A percentile compares a stretch with the other conserved stretches of the same genome.
Conservation (phyloP, 1,284 basidiomycete species). For the Ceratobasidium sp. region DNA sequence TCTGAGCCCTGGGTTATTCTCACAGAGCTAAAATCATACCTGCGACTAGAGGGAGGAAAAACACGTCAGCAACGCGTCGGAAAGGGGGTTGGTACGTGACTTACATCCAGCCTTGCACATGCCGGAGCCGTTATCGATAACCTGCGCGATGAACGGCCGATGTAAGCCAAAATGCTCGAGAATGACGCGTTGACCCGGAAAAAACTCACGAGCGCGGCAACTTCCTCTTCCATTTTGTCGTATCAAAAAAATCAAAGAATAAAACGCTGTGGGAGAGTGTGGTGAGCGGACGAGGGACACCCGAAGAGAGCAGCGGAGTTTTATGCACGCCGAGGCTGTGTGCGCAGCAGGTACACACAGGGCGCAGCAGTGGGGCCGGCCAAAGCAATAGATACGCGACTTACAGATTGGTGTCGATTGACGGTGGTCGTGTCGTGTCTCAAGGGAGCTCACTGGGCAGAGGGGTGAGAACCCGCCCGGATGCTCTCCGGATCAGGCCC, state of each 20-base stretch:
- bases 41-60: conserved; percentile 44
- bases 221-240: conserved; percentile 53
- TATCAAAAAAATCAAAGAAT: conserved; percentile 23
- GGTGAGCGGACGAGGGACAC: background rate
- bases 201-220: conserved; percentile 53
- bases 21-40: conserved; percentile 42
- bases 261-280: conserved; percentile 18
- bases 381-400: background rate
- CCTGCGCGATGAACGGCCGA: conserved; percentile 51
- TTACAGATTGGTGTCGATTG: conserved; percentile 25
- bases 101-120: conserved; percentile 70
- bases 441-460: conserved; percentile 42
- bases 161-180: background rate
- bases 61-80: conserved; percentile 31
- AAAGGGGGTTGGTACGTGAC: conserved; percentile 35
- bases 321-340: conserved; percentile 22
- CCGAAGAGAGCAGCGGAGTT: background rate
- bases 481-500: conserved; percentile 32
- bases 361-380: background rate
- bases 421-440: conserved; percentile 31
- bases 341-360: conserved; percentile 4
- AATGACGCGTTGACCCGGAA: conserved; percentile 9
- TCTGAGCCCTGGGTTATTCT: conserved; percentile 20
- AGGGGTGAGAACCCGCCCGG: conserved; percentile 34
- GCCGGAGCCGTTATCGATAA: conserved; percentile 67